Conservation (phyloP, 345 rosid genomes). For the Garcia nutans region DNA sequence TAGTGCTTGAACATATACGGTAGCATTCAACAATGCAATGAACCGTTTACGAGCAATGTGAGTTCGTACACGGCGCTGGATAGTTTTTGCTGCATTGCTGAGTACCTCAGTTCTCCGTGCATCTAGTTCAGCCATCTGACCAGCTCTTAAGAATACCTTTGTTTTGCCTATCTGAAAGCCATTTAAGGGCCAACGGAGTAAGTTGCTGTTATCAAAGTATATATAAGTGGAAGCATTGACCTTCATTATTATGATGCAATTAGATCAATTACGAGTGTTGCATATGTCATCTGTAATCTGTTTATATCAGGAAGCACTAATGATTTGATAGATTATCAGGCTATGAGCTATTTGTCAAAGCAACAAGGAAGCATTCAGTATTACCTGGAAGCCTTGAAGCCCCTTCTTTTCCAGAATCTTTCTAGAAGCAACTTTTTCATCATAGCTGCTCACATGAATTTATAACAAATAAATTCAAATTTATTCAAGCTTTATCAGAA, state of each 20-base stretch:
- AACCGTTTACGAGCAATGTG: conserved; percentile 69
- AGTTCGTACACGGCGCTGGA: conserved; percentile 75
- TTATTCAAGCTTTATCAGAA: conserved; percentile 15
- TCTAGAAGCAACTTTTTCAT: conserved; percentile 67
- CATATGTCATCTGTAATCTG: background rate
- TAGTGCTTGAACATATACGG: conserved; percentile 54
- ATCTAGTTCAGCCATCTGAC: conserved; percentile 99
- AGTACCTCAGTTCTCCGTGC: conserved; percentile 81
- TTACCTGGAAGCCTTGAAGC: conserved; percentile 91
- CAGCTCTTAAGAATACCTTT: conserved; percentile 91
- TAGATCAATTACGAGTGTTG: background rate
- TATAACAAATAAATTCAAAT: conserved; percentile 19
- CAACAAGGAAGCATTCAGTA: conserved; percentile 14
- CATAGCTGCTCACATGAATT: conserved; percentile 54
- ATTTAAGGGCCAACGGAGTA: conserved; percentile 19
- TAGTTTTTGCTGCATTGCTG: conserved; percentile 71
- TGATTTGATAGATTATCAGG: background rate
- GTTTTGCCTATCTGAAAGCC: conserved; percentile 84
- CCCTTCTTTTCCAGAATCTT: conserved; percentile 83
- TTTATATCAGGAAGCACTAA: background rate
- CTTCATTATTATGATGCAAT: background rate
- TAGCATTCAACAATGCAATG: conserved; percentile 59
- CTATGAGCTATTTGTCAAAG: conserved; percentile 1
- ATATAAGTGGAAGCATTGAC: background rate
- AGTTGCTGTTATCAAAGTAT: background rate